Percentiles rank a stretch among this genome's conserved stretches.
phyloP scores from a whole-genome alignment of 2,329 filamentous ascomycete species.

The Fusarium redolens region DNA sequence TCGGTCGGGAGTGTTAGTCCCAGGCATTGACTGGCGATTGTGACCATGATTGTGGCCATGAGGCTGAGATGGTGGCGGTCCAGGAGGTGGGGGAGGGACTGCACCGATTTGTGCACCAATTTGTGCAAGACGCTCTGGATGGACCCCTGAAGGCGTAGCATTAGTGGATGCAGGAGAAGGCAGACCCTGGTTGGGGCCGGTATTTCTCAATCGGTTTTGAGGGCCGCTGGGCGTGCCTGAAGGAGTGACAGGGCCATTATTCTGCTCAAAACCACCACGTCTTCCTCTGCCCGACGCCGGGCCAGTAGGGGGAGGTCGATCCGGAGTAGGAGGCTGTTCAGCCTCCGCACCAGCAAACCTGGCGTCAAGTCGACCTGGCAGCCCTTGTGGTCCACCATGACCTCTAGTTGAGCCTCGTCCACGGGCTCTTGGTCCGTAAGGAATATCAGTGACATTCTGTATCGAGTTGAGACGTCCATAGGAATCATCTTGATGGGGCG shows the following conservation, averaged over 20 bases:
- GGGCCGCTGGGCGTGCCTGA: constrained; percentile 42
- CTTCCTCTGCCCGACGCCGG: constrained; percentile 62
- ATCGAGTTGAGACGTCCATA: constrained; percentile 71
- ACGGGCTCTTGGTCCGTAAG: constrained; percentile 67
- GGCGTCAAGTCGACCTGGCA: constrained; percentile 56
- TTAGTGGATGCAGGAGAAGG: constrained; percentile 42
- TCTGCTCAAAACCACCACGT: constrained; percentile 58
- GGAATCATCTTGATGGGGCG: constrained; percentile 68
- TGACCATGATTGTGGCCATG: constrained; percentile 37
- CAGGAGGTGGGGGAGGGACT: constrained; percentile 49
- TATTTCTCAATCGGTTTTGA: constrained; percentile 58
- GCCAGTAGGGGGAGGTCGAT: constrained; percentile 65
- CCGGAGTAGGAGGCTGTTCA: constrained; percentile 58
- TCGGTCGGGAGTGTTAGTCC: constrained; percentile 49
- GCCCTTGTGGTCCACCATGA: constrained; percentile 49
- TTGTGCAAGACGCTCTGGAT: constrained; percentile 63
- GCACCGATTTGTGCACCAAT: constrained; percentile 50
- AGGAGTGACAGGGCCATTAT: constrained; percentile 46
- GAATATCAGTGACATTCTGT: constrained; percentile 59
- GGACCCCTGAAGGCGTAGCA: constrained; percentile 52
- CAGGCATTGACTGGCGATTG: constrained; percentile 48
- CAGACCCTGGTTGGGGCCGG: constrained; percentile 44
- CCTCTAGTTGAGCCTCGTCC: constrained; percentile 58
- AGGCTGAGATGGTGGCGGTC: constrained; percentile 44
- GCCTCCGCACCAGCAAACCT: constrained; percentile 56